These are phyloP conservation scores for Fusarium armeniacum DNA, from an alignment of 2,329 filamentous ascomycete genomes.

Conservation along the genomic window DNA sequence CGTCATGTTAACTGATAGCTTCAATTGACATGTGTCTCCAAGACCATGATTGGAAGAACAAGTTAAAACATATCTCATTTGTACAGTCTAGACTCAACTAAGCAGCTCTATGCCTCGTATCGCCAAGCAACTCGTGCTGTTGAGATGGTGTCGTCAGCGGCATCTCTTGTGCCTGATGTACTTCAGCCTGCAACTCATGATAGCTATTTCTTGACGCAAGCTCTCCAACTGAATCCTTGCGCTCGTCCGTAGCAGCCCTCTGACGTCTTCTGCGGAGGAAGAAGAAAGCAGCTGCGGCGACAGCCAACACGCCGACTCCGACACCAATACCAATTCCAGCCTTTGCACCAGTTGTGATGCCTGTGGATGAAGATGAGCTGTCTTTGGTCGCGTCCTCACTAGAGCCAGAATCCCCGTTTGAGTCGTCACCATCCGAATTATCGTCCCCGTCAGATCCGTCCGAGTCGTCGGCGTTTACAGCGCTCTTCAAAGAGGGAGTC, in stretches of 20 bases:
- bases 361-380: neutral
- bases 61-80: neutral
- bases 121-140: constrained; percentile 26
- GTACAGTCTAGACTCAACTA: neutral
- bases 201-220: constrained; percentile 12
- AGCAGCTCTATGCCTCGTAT: constrained; percentile 5
- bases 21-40: neutral
- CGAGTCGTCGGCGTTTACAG: neutral
- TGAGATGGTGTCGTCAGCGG: neutral
- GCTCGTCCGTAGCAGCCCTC: neutral
- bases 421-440: neutral
- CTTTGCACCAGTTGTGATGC: constrained; percentile 31
- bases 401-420: neutral
- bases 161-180: constrained; percentile 26
- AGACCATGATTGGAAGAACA: neutral
- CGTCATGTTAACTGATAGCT: neutral
- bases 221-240: constrained; percentile 5
- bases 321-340: constrained; percentile 31
- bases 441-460: neutral
- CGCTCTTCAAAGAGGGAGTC: constrained; percentile 1
- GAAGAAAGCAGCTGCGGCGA: constrained; percentile 3
- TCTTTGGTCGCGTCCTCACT: neutral
- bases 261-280: constrained; percentile 10
- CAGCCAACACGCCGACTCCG: constrained; percentile 1
- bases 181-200: constrained; percentile 17